Evolutionary conservation across 495 filamentous ascomycete genomes (phyloP).

Genomic region (Viridothelium virens): DNA sequence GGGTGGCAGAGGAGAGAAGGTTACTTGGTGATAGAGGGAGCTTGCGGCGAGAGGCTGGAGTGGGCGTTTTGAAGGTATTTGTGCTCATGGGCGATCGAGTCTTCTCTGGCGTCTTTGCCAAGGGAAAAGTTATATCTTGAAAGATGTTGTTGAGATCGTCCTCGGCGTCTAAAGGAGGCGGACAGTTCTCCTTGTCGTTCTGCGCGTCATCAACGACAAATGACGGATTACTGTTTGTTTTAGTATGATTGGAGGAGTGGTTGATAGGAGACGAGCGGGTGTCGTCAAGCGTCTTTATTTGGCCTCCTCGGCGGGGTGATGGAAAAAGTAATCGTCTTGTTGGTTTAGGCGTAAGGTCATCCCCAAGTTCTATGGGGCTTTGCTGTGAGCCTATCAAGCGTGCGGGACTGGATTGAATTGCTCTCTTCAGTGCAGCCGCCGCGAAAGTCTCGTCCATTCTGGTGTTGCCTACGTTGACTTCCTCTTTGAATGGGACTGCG

Average conservation of each 20-base stretch:
- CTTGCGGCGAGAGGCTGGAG: constrained; percentile 16
- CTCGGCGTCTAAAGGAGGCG: constrained; percentile 23
- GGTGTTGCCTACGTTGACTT: background rate
- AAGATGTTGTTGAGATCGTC: constrained; percentile 24
- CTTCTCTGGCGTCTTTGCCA: background rate
- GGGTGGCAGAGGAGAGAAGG: constrained; percentile 7
- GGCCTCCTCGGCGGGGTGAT: constrained; percentile 36
- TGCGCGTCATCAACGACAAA: constrained; percentile 31
- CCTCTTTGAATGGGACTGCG: background rate
- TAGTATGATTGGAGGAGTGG: background rate
- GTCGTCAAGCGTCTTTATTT: constrained; percentile 33
- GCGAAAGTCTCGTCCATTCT: constrained; percentile 45
- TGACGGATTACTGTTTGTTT: constrained; percentile 15
- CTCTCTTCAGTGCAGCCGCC: constrained; percentile 50
- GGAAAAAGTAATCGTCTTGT: constrained; percentile 74
- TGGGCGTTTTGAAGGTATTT: constrained; percentile 27
- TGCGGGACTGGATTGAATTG: constrained; percentile 66
- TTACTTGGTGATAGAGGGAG: constrained; percentile 12
- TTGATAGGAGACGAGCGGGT: background rate
- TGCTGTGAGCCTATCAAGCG: constrained; percentile 55
- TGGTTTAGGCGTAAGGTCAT: constrained; percentile 48
- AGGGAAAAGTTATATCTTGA: constrained; percentile 18
- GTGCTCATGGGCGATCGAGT: constrained; percentile 18
- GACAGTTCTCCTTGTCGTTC: constrained; percentile 39
- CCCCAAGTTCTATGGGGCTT: constrained; percentile 58